Base-by-base conservation (phyloP, 352 stramenopile species). In the Peronospora belbahrii region DNA sequence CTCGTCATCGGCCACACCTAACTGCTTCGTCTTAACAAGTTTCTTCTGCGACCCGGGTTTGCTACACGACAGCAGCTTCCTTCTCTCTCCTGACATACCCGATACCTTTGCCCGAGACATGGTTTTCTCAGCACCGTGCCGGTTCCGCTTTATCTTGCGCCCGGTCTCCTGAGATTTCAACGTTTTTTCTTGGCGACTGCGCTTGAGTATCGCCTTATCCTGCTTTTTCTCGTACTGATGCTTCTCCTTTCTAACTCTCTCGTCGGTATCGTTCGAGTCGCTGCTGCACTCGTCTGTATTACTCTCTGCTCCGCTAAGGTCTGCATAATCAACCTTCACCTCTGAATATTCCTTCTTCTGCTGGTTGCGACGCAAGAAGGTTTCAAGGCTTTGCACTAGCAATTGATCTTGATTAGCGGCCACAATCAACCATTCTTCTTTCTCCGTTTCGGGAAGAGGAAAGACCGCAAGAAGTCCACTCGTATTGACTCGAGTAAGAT, bases 381-480 rank as follows among this genome's bases (percentile, higher is more conserved):
- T 64, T 13, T 81, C 55, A 15, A 88, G 48, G 19, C 68, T 85
- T 20, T 72, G 73, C 11, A 88, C 80, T 13, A 84, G 76, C 4
- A 92, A 49, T 20, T 89, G 68, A 4, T 82, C 64, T 32, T 81
- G 62, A 36, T 89, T 92, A 0, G 77, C 80, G 2, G 78, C 74
- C 2, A 89, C 70, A 3, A 92, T 56, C 62, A 89, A 76, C 80
- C 80, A 92, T 23, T 78, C 64, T 46, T 86, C 74, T 45, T 76
- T 74, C 25, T 82, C 62, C 0, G 48, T 67, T 41, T 59, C 41
- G 2, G 72, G 66, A 1, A 86, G 55, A 23, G 77, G 80, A 6
- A 89, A 47, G 17, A 92, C 63, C 0, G 75, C 60, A 13, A 92
- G 44, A 6, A 87, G 41, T 0, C 79, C 79, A 18, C 65, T 85